phyloP scores from a whole-genome alignment of 495 filamentous ascomycete species.

The Aspergillus avenaceus region DNA sequence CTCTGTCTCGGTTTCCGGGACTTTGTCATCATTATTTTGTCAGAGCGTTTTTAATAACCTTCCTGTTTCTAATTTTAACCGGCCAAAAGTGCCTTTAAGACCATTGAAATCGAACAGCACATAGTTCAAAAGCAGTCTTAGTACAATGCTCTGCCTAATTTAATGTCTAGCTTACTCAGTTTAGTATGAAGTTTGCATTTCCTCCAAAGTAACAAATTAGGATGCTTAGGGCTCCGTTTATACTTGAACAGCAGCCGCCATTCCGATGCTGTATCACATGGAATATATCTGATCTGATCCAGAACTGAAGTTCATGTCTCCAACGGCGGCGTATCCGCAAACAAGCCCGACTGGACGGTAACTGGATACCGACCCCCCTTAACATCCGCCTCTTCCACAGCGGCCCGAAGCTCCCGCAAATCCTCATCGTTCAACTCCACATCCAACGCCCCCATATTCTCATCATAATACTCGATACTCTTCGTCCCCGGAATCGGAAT shows the following conservation, averaged over 20 bases:
- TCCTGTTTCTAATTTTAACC: conserved; percentile 40
- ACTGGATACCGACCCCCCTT: conserved; percentile 33
- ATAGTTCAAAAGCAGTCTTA: conserved; percentile 38
- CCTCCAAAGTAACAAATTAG: too few species aligned
- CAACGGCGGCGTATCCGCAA: background rate
- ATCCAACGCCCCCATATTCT: conserved; percentile 48
- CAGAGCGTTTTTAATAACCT: conserved; percentile 45
- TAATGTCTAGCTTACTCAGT: too few species aligned
- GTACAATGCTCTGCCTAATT: background rate
- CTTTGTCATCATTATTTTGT: conserved; percentile 34
- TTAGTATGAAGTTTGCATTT: too few species aligned
- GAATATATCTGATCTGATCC: too few species aligned
- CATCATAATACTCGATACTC: conserved; percentile 50
- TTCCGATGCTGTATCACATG: too few species aligned
- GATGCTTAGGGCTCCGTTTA: too few species aligned
- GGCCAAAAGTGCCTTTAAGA: conserved; percentile 22
- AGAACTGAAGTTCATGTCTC: background rate
- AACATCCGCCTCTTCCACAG: conserved; percentile 36
- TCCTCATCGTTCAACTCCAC: conserved; percentile 49
- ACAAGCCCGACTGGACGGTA: background rate
- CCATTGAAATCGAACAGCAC: conserved; percentile 34
- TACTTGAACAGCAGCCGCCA: too few species aligned
- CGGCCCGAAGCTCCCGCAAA: conserved; percentile 41
- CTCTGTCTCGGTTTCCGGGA: conserved; percentile 22
- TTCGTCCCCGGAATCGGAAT: conserved; percentile 58